Conservation (phyloP, 2,329 filamentous ascomycete species). For the Aspergillus fumigatus region DNA sequence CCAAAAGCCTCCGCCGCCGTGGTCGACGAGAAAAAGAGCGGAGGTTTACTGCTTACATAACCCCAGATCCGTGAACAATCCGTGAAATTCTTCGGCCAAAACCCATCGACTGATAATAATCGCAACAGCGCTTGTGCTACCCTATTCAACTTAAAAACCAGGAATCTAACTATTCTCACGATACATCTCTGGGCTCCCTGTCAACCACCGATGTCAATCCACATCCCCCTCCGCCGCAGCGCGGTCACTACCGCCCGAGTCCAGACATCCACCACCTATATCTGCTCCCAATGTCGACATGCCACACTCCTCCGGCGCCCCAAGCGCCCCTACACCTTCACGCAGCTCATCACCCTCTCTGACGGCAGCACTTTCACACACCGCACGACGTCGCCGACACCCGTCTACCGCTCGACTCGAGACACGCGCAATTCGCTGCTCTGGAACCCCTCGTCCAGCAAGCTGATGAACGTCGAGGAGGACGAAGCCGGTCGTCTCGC, state of each 20-base stretch:
- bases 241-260: conserved; percentile 22
- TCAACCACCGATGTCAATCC: conserved; percentile 29
- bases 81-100: conserved; percentile 29
- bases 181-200: not conserved
- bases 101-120: conserved; percentile 16
- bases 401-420: conserved; percentile 62
- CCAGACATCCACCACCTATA: conserved; percentile 34
- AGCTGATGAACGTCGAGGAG: conserved; percentile 81
- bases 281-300: conserved; percentile 63
- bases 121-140: conserved; percentile 8
- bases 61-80: conserved; percentile 10
- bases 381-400: conserved; percentile 47
- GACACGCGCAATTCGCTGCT: conserved; percentile 84
- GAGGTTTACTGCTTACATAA: conserved; percentile 29
- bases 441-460: conserved; percentile 83
- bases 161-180: not conserved
- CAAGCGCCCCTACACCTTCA: conserved; percentile 93
- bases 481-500: conserved; percentile 89
- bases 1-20: not conserved
- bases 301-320: conserved; percentile 83
- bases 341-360: conserved; percentile 88
- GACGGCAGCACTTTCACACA: conserved; percentile 75
- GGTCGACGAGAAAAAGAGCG: conserved; percentile 16
- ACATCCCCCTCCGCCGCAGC: conserved; percentile 33
- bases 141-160: not conserved